Base-by-base conservation (phyloP, 2,329 filamentous ascomycete genomes). In the Gremmenia infestans region DNA sequence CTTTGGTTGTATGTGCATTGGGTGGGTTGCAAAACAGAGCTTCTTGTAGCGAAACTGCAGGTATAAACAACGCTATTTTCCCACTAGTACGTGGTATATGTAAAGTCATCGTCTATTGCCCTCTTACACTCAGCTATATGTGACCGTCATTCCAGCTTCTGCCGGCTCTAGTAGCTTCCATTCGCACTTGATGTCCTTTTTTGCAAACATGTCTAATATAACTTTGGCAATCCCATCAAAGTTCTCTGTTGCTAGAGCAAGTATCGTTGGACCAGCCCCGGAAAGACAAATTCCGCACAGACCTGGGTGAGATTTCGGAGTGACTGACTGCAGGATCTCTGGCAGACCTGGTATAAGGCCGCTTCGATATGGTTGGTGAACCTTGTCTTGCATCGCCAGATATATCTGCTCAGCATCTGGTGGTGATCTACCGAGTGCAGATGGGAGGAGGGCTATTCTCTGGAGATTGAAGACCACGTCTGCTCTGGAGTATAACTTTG, bases 371-470 rank as follows among this genome's bases (percentile, higher is more conserved):
- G 91, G 94, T 74, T 99, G 94, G 76, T 99, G 94, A 59, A 99
- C 85, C 74, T 92, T 96, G 77, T 99, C 94, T 75, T 97, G 94
- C 94, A 99, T 99, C 48, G 92, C 93, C 48, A 95, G 85, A 76
- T 95, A 95, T 71, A 99, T 99, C 73, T 96, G 87, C 66, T 95
- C 87, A 22, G 94, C 87, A 69, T 97, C 88, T 1, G 92, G 93
- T 9, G 94, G 93, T 7, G 89, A 93, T 71, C 91, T 87, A 61
- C 92, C 91, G 47, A 99, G 81, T 1, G 92, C 92, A 11, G 91
- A 90, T 35, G 93, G 92, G 12, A 99, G 81, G 50, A 99, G 81
- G 2, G 93, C 92, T 71, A 96, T 90, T 63, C 94, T 83, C 75
- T 97, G 94, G 66, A 97, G 80, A 75, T 99, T 99, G 79, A 96